Percentiles rank a stretch among this genome's conserved stretches.
Evolutionary conservation across 352 stramenopile species (phyloP).

Genomic region (Phytophthora niederhauseri): DNA sequence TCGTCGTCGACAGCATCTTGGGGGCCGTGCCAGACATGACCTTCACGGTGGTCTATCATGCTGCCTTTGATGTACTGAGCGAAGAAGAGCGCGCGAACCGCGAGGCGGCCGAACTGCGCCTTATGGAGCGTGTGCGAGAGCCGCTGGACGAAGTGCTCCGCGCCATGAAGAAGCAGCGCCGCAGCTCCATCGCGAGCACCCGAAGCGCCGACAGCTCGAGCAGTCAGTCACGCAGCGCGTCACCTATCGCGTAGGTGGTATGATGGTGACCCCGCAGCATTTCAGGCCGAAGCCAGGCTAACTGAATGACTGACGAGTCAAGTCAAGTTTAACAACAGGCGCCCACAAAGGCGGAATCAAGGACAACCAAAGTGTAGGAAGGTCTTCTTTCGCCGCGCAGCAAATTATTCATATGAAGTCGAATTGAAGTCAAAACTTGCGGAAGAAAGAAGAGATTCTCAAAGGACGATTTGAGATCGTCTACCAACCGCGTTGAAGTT

Average conservation of each 20-base stretch:
- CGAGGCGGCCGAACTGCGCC: slow-evolving; percentile 23
- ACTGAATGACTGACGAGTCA: background rate
- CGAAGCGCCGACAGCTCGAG: slow-evolving; percentile 24
- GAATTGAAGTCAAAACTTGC: slow-evolving; percentile 7
- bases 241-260: slow-evolving; percentile 8
- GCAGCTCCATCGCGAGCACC: slow-evolving; percentile 26
- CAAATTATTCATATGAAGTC: slow-evolving; percentile 11
- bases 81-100: slow-evolving; percentile 28
- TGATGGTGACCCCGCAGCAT: background rate
- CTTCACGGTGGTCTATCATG: slow-evolving; percentile 13
- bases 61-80: slow-evolving; percentile 16
- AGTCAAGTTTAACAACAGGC: background rate
- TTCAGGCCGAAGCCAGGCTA: background rate
- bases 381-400: slow-evolving; percentile 1
- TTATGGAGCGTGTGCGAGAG: slow-evolving; percentile 19
- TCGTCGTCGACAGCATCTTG: slow-evolving; percentile 32
- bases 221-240: slow-evolving; percentile 16
- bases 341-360: background rate
- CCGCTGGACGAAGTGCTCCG: slow-evolving; percentile 31
- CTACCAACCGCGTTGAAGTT: background rate
- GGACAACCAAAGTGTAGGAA: background rate
- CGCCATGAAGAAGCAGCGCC: slow-evolving; percentile 30
- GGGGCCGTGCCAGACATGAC: slow-evolving; percentile 22
- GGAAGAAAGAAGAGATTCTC: background rate
- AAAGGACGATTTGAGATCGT: background rate